Conservation (phyloP, 163 green algal genomes). For the Chlamydomonas reinhardtii region DNA sequence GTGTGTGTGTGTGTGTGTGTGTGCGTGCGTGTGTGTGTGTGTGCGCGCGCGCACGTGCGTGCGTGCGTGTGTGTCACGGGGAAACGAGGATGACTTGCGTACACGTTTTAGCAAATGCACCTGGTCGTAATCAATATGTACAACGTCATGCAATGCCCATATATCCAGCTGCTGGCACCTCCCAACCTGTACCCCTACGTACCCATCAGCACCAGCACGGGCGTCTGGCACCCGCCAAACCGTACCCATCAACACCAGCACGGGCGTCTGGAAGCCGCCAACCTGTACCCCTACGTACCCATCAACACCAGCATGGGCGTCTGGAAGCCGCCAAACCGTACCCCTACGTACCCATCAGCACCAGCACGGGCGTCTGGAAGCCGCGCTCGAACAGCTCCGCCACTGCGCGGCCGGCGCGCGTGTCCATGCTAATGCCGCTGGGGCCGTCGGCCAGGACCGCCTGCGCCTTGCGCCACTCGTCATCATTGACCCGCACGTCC, state of each 20-base stretch:
- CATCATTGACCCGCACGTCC: background rate
- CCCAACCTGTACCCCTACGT: no score
- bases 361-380: slow-evolving; percentile 11
- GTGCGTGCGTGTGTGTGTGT: background rate
- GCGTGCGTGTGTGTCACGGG: background rate
- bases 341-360: background rate
- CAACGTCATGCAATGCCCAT: no score
- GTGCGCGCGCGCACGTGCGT: background rate
- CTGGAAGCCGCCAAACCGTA: background rate
- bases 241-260: no score
- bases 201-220: no score
- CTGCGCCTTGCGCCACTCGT: background rate
- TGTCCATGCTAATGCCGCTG: background rate
- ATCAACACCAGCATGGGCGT: slow-evolving; percentile 9
- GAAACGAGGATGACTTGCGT: no score
- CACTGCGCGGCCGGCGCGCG: no score
- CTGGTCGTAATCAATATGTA: no score
- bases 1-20: background rate
- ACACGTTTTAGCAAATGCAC: no score
- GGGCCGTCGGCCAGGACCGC: background rate
- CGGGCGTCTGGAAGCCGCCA: no score
- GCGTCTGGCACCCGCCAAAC: no score
- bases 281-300: background rate
- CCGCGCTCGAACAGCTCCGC: background rate
- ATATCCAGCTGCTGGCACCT: no score